These are phyloP conservation scores for Aspergillus brasiliensis DNA, from an alignment of 2,329 filamentous ascomycete species.

Conservation along the genomic window DNA sequence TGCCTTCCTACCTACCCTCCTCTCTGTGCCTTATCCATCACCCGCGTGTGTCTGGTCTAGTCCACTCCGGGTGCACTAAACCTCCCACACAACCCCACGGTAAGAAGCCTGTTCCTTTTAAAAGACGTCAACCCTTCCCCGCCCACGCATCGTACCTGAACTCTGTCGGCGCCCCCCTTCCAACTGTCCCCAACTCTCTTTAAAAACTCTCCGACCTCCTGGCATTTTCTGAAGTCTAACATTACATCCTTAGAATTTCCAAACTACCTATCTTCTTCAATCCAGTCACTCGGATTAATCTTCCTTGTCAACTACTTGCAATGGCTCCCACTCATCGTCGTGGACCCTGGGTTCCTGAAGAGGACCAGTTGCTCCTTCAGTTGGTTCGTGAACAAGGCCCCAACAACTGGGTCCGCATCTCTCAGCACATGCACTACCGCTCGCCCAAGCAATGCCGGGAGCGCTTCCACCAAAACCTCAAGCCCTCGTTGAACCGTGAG, in stretches of 20 bases:
- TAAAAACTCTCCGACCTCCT: background rate
- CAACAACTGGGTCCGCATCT: constrained; percentile 88
- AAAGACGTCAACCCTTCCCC: background rate
- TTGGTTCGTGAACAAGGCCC: constrained; percentile 72
- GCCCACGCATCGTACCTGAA: background rate
- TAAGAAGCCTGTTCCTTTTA: constrained; percentile 2
- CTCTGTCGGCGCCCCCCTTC: background rate
- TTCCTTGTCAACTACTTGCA: constrained; percentile 3
- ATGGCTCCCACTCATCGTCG: constrained; percentile 63
- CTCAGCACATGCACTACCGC: constrained; percentile 71
- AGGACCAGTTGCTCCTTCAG: constrained; percentile 70
- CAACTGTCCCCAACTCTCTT: background rate
- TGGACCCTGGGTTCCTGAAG: constrained; percentile 80
- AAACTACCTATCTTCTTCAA: background rate
- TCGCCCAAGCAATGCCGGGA: constrained; percentile 95
- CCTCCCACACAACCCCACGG: constrained; percentile 3
- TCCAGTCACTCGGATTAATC: background rate
- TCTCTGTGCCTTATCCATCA: background rate
- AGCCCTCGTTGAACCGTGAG: constrained; percentile 70
- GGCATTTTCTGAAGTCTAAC: background rate
- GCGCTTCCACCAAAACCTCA: constrained; percentile 91
- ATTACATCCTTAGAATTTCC: background rate
- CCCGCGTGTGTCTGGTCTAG: background rate
- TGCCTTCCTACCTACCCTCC: background rate
- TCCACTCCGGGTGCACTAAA: background rate